Evolutionary conservation across 257 asterid genomes (phyloP), one percentile per base, ranked within the genome.

Genomic region (Perilla frutescens): DNA sequence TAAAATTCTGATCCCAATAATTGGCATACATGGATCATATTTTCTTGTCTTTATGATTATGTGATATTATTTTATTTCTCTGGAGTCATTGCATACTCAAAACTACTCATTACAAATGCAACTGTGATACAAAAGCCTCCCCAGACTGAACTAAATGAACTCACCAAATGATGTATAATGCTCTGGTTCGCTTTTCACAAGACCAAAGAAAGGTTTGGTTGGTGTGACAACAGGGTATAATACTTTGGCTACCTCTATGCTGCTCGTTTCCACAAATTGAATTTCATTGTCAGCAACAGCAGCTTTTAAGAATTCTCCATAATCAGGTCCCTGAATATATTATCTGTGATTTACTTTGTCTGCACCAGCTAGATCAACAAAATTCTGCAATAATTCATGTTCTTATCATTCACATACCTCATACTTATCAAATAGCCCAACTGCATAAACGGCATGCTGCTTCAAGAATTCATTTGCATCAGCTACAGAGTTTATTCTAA

Each of bases 161-260:
- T 77, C 83, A 95, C 99, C 96, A 64, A 83, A 85, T 56, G 87
- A 79, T 9, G 90, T 84, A 84, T 82, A 84, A 34, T 81, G 87
- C 87, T 95, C 96, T n/a, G 96, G 92, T 79, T 90, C 97, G 15
- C 76, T 82, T 84, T 92, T 92, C 79, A 85, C 93, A 64, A 95
- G 96, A 74, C 96, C 98, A 71, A 95, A 83, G 86, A 85, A 87
- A 37, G 81, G 68, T 45, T 72, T 79, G 26, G 84, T 34, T 37
- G 83, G 79, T 77, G 77, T 80, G 48, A 20, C 74, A 54, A 50
- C 50, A 20, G 89, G 98, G 75, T 86, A 92, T 37, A 95, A 75
- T 54, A 82, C 79, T 67, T 84, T 79, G 69, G 89, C 88, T 55
- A 89, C 78, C 79, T 95, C 98, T 26, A 51, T 13, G 75, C 82